These are phyloP conservation scores for Drechslerella coelobrocha DNA, from an alignment of 2,329 filamentous ascomycete species.

Conservation along the genomic window DNA sequence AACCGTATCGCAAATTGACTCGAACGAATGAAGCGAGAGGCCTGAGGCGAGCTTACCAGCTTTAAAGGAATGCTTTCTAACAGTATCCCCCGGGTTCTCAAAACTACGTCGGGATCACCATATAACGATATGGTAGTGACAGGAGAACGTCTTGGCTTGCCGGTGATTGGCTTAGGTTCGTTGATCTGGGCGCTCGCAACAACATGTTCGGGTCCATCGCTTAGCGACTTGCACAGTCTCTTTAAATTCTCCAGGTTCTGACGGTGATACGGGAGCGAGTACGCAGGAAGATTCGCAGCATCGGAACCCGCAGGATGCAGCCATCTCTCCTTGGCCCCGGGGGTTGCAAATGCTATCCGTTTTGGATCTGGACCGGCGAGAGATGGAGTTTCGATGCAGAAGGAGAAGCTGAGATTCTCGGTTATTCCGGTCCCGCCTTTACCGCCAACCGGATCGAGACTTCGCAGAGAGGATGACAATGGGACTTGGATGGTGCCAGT, in stretches of 20 bases:
- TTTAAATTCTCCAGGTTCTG: slow-evolving; percentile 82
- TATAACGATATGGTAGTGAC: slow-evolving; percentile 57
- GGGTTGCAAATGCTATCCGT: slow-evolving; percentile 91
- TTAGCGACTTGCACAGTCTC: slow-evolving; percentile 81
- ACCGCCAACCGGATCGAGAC: slow-evolving; percentile 42
- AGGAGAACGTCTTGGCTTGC: slow-evolving; percentile 59
- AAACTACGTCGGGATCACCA: slow-evolving; percentile 54
- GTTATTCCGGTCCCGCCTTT: slow-evolving; percentile 45
- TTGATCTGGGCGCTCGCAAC: slow-evolving; percentile 85
- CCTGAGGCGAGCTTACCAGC: slow-evolving; percentile 52
- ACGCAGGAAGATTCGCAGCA: slow-evolving; percentile 80
- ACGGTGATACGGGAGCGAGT: slow-evolving; percentile 89
- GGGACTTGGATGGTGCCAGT: slow-evolving; percentile 46
- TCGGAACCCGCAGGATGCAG: slow-evolving; percentile 82
- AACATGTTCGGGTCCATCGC: slow-evolving; percentile 70
- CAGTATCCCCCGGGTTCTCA: slow-evolving; percentile 53
- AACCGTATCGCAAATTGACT: slow-evolving; percentile 1
- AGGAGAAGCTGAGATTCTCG: slow-evolving; percentile 78
- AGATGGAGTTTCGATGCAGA: slow-evolving; percentile 96
- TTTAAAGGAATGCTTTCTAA: slow-evolving; percentile 54
- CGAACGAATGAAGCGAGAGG: slow-evolving; percentile 4
- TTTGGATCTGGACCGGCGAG: slow-evolving; percentile 90
- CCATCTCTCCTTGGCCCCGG: slow-evolving; percentile 87
- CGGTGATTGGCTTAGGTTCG: slow-evolving; percentile 66
- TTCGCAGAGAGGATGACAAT: slow-evolving; percentile 42